phyloP scores from a whole-genome alignment of 2,329 filamentous ascomycete genomes.

The Colletotrichum sp. region DNA sequence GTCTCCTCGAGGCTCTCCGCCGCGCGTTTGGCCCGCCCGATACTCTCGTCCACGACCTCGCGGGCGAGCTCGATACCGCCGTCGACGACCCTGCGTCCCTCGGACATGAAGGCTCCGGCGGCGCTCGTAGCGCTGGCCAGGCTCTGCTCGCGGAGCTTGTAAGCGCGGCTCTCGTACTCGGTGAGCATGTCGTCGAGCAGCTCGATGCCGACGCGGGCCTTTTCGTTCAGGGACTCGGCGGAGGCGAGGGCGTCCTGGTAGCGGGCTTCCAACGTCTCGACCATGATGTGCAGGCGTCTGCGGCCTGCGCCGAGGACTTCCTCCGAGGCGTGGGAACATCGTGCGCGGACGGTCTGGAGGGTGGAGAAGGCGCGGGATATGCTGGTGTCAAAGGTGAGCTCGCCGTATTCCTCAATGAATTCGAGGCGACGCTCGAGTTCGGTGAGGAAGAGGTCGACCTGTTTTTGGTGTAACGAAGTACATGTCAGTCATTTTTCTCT shows the following conservation, averaged over 20 bases:
- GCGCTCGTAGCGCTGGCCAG: slow-evolving; percentile 70
- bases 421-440: slow-evolving; percentile 89
- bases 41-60: slow-evolving; percentile 79
- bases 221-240: slow-evolving; percentile 88
- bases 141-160: slow-evolving; percentile 80
- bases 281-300: slow-evolving; percentile 83
- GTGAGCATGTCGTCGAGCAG: slow-evolving; percentile 84
- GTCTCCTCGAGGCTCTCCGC: slow-evolving; percentile 84
- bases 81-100: slow-evolving; percentile 81
- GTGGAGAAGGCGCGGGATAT: slow-evolving; percentile 86
- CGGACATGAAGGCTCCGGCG: slow-evolving; percentile 75
- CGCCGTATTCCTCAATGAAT: slow-evolving; percentile 86
- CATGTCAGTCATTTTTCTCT: background rate
- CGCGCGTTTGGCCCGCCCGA: slow-evolving; percentile 83
- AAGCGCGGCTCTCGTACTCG: slow-evolving; percentile 83
- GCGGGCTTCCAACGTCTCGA: slow-evolving; percentile 86
- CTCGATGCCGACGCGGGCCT: slow-evolving; percentile 85
- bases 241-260: slow-evolving; percentile 87
- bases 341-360: slow-evolving; percentile 82
- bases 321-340: slow-evolving; percentile 88
- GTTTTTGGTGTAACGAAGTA: background rate
- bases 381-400: slow-evolving; percentile 81
- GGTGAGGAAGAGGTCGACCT: slow-evolving; percentile 82
- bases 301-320: slow-evolving; percentile 89
- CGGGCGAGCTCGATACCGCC: slow-evolving; percentile 77